Conservation (phyloP, 495 filamentous ascomycete species). For the Clohesyomyces aquaticus region DNA sequence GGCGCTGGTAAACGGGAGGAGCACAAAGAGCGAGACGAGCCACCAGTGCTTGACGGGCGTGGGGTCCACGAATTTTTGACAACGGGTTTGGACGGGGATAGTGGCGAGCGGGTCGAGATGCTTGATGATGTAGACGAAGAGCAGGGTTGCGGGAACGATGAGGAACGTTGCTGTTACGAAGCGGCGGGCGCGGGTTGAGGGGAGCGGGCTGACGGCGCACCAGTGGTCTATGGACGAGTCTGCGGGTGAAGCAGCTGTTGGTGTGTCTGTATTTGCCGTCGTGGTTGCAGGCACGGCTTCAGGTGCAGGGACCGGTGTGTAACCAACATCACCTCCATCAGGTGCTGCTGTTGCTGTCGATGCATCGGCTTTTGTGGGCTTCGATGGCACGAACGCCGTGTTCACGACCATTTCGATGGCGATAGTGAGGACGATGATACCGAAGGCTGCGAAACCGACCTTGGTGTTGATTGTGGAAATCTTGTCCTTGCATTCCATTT, state of each 20-base stretch:
- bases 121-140: constrained; percentile 9
- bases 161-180: constrained; percentile 3
- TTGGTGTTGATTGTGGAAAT: too few species aligned
- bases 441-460: too few species aligned
- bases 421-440: constrained; percentile 3
- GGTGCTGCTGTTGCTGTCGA: too few species aligned
- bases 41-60: too few species aligned
- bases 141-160: constrained; percentile 5
- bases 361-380: too few species aligned
- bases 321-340: neutral
- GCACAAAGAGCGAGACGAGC: constrained; percentile 1
- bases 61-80: neutral
- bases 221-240: too few species aligned
- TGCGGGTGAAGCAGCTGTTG: too few species aligned
- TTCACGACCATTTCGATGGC: neutral
- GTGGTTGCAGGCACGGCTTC: neutral
- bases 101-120: neutral
- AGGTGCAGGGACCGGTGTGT: neutral
- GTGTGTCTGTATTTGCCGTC: neutral
- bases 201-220: constrained; percentile 2
- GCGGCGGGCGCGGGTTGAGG: constrained; percentile 2
- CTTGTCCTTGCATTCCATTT: too few species aligned
- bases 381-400: too few species aligned
- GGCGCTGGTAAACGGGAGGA: constrained; percentile 10
- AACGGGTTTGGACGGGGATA: neutral